Percentiles rank a stretch among this genome's conserved stretches.
Evolutionary conservation across 176 grass and related monocot species (phyloP).

Genomic region (Oryza nivara): DNA sequence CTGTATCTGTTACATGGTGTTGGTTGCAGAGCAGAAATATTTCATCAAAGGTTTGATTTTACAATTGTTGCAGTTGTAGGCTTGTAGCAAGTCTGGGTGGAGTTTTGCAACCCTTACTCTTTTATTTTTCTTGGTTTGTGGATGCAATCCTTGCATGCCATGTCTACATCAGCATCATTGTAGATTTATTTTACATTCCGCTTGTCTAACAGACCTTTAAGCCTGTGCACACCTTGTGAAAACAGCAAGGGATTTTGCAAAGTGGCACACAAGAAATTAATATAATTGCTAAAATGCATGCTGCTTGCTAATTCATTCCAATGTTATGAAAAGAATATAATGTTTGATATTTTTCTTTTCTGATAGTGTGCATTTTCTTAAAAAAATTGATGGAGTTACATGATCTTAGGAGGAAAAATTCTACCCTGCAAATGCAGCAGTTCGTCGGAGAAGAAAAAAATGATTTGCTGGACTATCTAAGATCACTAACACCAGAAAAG

Average conservation of each 20-base stretch:
- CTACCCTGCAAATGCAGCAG: conserved; percentile 90
- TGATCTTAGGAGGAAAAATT: conserved; percentile 82
- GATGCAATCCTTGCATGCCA: background rate
- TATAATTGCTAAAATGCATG: background rate
- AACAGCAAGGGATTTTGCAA: background rate
- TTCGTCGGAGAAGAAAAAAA: conserved; percentile 94
- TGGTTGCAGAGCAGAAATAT: background rate
- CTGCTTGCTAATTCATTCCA: background rate
- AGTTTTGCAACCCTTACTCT: background rate
- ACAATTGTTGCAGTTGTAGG: no score
- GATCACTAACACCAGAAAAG: conserved; percentile 91
- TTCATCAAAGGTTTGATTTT: background rate
- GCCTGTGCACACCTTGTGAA: background rate
- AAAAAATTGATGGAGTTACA: conserved; percentile 64
- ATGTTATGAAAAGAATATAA: background rate
- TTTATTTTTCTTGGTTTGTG: background rate
- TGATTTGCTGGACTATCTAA: conserved; percentile 88
- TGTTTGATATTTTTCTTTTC: conserved; percentile 15
- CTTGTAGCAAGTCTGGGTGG: background rate
- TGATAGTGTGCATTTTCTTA: conserved; percentile 4
- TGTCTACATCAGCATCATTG: background rate
- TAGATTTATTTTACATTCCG: background rate
- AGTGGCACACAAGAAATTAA: background rate
- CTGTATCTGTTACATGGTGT: background rate
- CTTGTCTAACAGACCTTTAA: background rate